Base-by-base conservation (phyloP, 257 asterid genomes). In the Solanum habrochaites region DNA sequence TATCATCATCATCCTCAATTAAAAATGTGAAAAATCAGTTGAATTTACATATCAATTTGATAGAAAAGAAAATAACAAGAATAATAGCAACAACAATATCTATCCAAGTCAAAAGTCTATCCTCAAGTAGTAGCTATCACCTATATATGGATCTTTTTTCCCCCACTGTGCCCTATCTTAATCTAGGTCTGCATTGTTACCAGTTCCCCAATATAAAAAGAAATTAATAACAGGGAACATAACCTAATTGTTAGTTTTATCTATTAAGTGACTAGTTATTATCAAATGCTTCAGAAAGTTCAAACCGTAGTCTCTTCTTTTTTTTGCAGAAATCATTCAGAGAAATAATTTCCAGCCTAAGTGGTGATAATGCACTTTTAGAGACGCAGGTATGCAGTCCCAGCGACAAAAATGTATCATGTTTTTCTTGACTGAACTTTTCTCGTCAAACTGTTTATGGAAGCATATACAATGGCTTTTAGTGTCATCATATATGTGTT, bases 371-470 rank as follows among this genome's bases (percentile, higher is more conserved):
- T 88, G 83, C 91, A 89, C 86, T 87, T 69, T 89, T 96, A 91
- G 92, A 86, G 89, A 90, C 91, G 84, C 93, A 92, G 99, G 99
- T 95, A 93, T 86, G 66, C 66, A 58, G 75, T 43, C 82, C 82
- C 75, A 75, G 72, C 21, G 40, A 31, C 62, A 35, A 77, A 37
- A 83, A 47, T 15, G 31, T 60, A 25, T 40, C 71, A 82, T 42
- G 81, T 77, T 62, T 81, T 58, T 80, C 47, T 45, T 20, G 56
- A 45, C 37, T 87, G 85, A 71, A 35, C 85, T 72, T 87, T 87
- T 35, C 82, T 85, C 83, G 13, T 56, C 32, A 75, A 84, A 78
- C 42, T 45, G 66, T 78, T 78, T 42, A 77, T 42, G 15, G n/a
- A n/a, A 78, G 9, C 84, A 27, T 45, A 45, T 18, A 78, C 27